Percentiles rank a stretch among this genome's conserved stretches.
phyloP scores from a whole-genome alignment of 192 early-diverging fungal species.

The Backusella australiensis region DNA sequence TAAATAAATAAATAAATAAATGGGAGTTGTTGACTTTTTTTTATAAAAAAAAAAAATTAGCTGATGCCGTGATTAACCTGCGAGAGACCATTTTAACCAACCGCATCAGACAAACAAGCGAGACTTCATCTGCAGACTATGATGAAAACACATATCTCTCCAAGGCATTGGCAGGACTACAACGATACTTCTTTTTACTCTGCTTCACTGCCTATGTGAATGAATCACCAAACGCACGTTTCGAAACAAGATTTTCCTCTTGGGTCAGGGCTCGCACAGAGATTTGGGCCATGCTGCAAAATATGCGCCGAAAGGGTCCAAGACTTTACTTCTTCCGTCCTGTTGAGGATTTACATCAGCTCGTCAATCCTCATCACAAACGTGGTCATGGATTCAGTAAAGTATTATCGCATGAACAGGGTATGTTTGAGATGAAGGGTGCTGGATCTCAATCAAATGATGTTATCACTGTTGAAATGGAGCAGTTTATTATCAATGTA shows the following conservation, averaged over 20 bases:
- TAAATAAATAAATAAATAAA: no score
- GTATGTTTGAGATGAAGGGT: constrained; percentile 34
- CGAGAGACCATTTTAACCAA: constrained; percentile 56
- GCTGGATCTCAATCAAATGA: constrained; percentile 9
- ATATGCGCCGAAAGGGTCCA: constrained; percentile 42
- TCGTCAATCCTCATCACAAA: neutral
- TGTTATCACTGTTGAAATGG: constrained; percentile 17
- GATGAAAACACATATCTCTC: constrained; percentile 25
- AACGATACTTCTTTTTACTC: constrained; percentile 62
- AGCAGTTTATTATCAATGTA: constrained; percentile 22
- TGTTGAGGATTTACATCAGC: constrained; percentile 48
- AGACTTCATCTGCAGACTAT: neutral
- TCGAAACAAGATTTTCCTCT: constrained; percentile 26
- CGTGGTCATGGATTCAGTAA: constrained; percentile 3
- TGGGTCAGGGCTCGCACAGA: constrained; percentile 46
- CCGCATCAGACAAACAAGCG: constrained; percentile 47
- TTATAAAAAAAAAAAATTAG: constrained; percentile 1
- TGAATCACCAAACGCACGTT: constrained; percentile 23
- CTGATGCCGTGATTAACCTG: constrained; percentile 54
- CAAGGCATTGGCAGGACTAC: constrained; percentile 50
- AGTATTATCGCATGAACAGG: constrained; percentile 2
- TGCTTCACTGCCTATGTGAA: constrained; percentile 54
- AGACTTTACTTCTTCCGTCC: constrained; percentile 53
- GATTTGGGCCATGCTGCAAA: constrained; percentile 53
- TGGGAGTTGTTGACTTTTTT: no score